Base-by-base conservation (phyloP, 116 monocot genomes). In the Trichopus zeylanicus region DNA sequence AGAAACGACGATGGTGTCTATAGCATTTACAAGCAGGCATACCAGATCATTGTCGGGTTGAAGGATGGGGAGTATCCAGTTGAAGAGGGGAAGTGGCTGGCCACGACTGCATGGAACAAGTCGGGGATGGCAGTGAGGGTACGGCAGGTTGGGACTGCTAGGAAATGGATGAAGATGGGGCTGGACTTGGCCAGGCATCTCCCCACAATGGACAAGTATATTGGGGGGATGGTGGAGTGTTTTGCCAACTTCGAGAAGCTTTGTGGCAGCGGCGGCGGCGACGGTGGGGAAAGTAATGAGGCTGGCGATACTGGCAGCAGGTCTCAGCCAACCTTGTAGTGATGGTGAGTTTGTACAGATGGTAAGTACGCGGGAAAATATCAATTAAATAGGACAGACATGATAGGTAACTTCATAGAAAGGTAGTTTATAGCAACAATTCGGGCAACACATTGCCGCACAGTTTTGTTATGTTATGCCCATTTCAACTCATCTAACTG, bases 61-160 rank as follows among this genome's bases (percentile, higher is more conserved):
- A 73, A 73, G 34, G 74, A 75, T 1, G 84, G 73, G 23, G 81
- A 84, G 46, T 97, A 91, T 37, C 91, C 97, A 1, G 20, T 38
- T 0, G 84, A 91, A 55, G 97, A 91, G 62, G 91, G 91, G 51
- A 87, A 91, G 34, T 97, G 91, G 97, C 77, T 90, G 9, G 91
- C 87, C 6, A 81, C 65, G 55, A 79, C 79, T 4, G 87, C 90
- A 9, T 97, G 97, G 97, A 97, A 97, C 67, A 84, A 59, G 62
- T 68, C 87, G 23, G 81, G 64, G 3, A 26, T 76, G 32, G 79
- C 84, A 7, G 57, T 82, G 7, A 67, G 87, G 23, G 48, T 87
- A 11, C 63, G 68, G 8, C 90, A 87, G 20, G 74, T 63, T 22
- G 65, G 57, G 23, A 63, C 60, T 7, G 90, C 86, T 1, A 79